phyloP scores from a whole-genome alignment of 257 asterid species.

The Asclepias syriaca region DNA sequence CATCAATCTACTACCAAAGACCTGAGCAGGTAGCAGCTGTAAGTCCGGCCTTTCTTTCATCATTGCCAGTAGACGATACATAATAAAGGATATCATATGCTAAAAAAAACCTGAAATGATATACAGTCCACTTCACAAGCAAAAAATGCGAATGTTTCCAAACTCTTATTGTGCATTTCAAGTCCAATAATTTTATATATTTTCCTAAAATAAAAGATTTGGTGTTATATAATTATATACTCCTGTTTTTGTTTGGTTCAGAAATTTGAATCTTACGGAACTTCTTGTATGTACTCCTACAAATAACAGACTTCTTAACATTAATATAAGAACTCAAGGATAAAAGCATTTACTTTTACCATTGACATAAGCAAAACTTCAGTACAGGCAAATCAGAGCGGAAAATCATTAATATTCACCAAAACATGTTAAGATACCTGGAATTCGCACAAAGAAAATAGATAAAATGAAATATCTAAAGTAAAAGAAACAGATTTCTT shows the following conservation, averaged over 20 bases:
- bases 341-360: background rate
- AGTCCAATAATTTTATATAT: background rate
- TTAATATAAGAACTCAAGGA: background rate
- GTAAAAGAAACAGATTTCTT: too few species aligned
- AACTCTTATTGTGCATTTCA: background rate
- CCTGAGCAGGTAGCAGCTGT: constrained; percentile 60
- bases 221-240: background rate
- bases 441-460: background rate
- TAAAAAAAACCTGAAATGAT: background rate
- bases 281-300: background rate
- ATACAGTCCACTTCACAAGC: background rate
- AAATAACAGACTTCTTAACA: background rate
- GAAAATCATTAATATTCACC: background rate
- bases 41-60: constrained; percentile 93
- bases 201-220: background rate
- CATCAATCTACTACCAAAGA: constrained; percentile 86
- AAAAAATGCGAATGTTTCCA: background rate
- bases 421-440: background rate
- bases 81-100: background rate
- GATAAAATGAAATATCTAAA: background rate
- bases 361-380: background rate
- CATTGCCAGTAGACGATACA: constrained; percentile 47
- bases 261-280: background rate
- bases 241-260: background rate
- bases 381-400: background rate